These are phyloP conservation scores for Yamagishiella unicocca DNA, from an alignment of 139 green algal species.

Conservation along the genomic window DNA sequence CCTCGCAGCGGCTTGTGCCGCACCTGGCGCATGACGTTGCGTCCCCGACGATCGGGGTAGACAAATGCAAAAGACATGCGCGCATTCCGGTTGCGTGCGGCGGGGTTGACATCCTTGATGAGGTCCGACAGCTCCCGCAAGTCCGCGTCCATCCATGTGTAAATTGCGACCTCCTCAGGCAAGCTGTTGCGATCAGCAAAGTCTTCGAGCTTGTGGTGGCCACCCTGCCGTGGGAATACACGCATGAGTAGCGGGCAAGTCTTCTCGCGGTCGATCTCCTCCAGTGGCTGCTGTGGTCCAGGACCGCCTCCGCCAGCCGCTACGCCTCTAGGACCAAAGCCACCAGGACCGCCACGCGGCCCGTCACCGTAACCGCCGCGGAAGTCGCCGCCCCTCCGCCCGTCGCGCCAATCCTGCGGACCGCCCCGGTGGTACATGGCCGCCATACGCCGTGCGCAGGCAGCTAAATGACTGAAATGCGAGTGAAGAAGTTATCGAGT, in stretches of 20 bases:
- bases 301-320: background rate
- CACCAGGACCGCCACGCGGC: slow-evolving; percentile 1
- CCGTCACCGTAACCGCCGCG: slow-evolving; percentile 15
- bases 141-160: slow-evolving; percentile 96
- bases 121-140: slow-evolving; percentile 93
- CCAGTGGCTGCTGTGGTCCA: background rate
- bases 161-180: slow-evolving; percentile 77
- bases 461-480: too few relatives aligned
- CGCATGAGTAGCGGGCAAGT: slow-evolving; percentile 89
- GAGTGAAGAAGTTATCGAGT: too few relatives aligned
- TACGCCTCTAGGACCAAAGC: background rate
- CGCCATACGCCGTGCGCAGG: slow-evolving; percentile 5
- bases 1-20: too few relatives aligned
- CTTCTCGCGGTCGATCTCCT: slow-evolving; percentile 66
- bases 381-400: slow-evolving; percentile 7
- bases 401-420: slow-evolving; percentile 7
- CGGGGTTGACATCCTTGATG: slow-evolving; percentile 79
- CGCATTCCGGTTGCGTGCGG: slow-evolving; percentile 55
- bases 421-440: slow-evolving; percentile 16
- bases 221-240: slow-evolving; percentile 82
- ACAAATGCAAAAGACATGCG: slow-evolving; percentile 91
- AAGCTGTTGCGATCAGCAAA: slow-evolving; percentile 55
- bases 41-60: slow-evolving; percentile 90
- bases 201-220: slow-evolving; percentile 84
- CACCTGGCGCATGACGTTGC: slow-evolving; percentile 91